Percentiles rank a stretch among this genome's conserved stretches.
Conservation (phyloP, 2,329 filamentous ascomycete species). For the Fusarium haematococcum region DNA sequence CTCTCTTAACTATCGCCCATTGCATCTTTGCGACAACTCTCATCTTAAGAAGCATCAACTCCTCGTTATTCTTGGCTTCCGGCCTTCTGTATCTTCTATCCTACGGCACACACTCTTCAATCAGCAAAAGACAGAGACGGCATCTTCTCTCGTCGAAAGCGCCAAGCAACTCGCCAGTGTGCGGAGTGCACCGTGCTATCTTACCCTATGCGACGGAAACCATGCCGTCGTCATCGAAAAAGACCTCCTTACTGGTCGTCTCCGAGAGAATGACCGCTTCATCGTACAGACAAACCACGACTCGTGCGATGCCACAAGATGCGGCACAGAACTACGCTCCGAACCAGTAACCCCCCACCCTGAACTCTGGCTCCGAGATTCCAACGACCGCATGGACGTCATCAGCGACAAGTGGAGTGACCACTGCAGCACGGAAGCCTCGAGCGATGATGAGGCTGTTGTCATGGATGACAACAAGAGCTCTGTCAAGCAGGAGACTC, state of each 20-base stretch:
- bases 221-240: conserved; percentile 22
- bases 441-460: not conserved
- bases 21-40: conserved; percentile 12
- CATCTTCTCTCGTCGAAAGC: not conserved
- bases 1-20: conserved; percentile 18
- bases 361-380: conserved; percentile 19
- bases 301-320: conserved; percentile 26
- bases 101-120: conserved; percentile 6
- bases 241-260: conserved; percentile 47
- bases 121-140: not conserved
- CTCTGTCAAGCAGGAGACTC: conserved; percentile 43
- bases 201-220: conserved; percentile 15
- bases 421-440: not conserved
- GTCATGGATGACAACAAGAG: not conserved
- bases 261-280: conserved; percentile 61
- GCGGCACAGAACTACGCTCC: not conserved
- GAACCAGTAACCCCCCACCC: conserved; percentile 3
- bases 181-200: conserved; percentile 10
- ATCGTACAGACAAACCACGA: conserved; percentile 70
- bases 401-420: conserved; percentile 14
- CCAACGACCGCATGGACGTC: conserved; percentile 16
- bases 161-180: conserved; percentile 1
- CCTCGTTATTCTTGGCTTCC: conserved; percentile 12
- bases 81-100: conserved; percentile 16
- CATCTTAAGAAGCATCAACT: conserved; percentile 11